phyloP scores from a whole-genome alignment of 140 eudicot genomes.

The Erigeron philadelphicus region DNA sequence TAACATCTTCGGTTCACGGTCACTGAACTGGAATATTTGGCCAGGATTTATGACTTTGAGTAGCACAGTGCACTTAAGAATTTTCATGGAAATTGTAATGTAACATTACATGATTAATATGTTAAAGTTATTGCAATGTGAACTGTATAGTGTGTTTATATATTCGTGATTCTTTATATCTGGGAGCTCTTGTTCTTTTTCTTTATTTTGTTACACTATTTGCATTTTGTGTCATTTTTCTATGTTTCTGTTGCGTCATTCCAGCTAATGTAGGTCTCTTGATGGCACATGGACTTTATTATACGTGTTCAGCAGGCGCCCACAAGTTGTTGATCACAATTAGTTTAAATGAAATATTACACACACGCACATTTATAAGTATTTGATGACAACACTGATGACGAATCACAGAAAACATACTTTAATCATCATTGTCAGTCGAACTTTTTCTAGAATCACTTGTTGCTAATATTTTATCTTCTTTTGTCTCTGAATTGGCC shows the following conservation, averaged over 20 bases:
- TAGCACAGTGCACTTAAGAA: too few species aligned
- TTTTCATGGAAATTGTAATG: neutral
- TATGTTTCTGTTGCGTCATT: conserved; percentile 11
- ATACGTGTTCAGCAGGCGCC: conserved; percentile 7
- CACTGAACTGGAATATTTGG: neutral
- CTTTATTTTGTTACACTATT: too few species aligned
- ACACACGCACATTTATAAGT: conserved; percentile 1
- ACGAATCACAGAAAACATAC: neutral
- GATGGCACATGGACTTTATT: conserved; percentile 26
- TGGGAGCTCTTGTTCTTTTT: too few species aligned
- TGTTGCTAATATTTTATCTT: conserved; percentile 1
- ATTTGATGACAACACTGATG: conserved; percentile 5
- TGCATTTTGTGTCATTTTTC: too few species aligned
- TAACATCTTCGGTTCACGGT: neutral
- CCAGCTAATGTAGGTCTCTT: conserved; percentile 24
- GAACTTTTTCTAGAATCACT: conserved; percentile 15
- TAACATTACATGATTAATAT: neutral
- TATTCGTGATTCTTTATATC: too few species aligned
- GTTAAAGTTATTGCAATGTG: neutral
- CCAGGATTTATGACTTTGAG: neutral
- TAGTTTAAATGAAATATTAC: conserved; percentile 23
- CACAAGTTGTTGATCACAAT: conserved; percentile 20
- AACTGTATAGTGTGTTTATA: too few species aligned
- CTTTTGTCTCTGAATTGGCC: conserved; percentile 22
- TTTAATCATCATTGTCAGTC: conserved; percentile 6